A percentile compares a stretch with the other conserved stretches of the same genome.
phyloP scores from a whole-genome alignment of 73 alveolate species.

The Tetrahymena thermophila region DNA sequence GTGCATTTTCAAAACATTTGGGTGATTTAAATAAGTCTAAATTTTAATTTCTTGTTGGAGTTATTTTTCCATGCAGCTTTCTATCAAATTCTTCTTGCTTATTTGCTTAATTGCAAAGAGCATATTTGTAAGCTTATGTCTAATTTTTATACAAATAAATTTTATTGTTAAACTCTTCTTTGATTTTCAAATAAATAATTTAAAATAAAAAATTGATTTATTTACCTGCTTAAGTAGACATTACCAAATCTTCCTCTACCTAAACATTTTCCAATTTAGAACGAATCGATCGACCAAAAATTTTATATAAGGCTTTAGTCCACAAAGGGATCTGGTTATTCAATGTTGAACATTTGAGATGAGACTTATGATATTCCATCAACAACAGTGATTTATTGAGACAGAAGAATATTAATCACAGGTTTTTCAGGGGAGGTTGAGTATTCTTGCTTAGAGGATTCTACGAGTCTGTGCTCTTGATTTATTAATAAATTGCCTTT shows the following conservation, averaged over 20 bases:
- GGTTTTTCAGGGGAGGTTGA: neutral
- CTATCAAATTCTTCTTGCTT: conserved; percentile 63
- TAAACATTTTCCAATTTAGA: conserved; percentile 60
- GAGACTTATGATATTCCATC: neutral
- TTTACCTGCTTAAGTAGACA: conserved; percentile 42
- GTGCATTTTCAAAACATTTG: conserved; percentile 77
- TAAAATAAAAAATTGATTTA: neutral
- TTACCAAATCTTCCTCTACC: conserved; percentile 79
- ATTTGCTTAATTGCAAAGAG: conserved; percentile 82
- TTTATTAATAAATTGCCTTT: neutral
- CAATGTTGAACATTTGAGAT: neutral
- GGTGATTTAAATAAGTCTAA: conserved; percentile 78
- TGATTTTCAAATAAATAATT: no score
- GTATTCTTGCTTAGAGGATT: neutral
- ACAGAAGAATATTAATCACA: neutral
- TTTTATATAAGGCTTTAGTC: neutral
- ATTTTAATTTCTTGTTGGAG: conserved; percentile 90
- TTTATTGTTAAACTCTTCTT: neutral
- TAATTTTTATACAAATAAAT: conserved; percentile 1
- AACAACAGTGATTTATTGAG: neutral
- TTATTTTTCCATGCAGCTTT: conserved; percentile 78
- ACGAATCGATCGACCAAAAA: neutral
- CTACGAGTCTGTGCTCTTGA: neutral
- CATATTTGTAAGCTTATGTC: conserved; percentile 73
- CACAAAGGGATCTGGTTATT: neutral